phyloP scores from a whole-genome alignment of 768 basidiomycete genomes.

The Multifurca ochricompacta region DNA sequence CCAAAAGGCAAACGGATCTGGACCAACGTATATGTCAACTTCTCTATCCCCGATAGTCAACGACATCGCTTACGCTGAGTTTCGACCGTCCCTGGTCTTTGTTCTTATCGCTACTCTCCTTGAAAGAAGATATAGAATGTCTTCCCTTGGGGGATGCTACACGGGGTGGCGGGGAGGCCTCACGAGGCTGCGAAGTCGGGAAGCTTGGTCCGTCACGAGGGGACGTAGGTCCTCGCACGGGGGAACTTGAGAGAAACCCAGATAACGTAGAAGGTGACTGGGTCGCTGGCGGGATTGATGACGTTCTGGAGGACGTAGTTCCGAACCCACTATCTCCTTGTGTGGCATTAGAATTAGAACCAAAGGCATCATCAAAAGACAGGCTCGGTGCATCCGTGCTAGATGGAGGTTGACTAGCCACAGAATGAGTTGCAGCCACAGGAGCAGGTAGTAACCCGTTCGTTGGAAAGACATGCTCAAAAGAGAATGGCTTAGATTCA shows the following conservation, averaged over 20 bases:
- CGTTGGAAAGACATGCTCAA: constrained; percentile 6
- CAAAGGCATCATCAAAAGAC: constrained; percentile 45
- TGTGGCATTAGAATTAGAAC: constrained; percentile 20
- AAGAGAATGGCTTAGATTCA: constrained; percentile 16
- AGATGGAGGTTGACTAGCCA: constrained; percentile 6
- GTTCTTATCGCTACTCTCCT: constrained; percentile 43
- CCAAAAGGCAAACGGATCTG: constrained; percentile 77
- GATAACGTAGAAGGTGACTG: constrained; percentile 29
- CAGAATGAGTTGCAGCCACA: constrained; percentile 11
- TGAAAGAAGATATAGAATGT: constrained; percentile 47
- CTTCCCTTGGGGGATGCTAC: constrained; percentile 49
- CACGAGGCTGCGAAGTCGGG: constrained; percentile 26
- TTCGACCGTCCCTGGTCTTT: constrained; percentile 59
- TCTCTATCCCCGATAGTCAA: neutral
- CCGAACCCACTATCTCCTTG: constrained; percentile 30
- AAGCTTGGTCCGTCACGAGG: constrained; percentile 13
- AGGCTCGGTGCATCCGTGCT: constrained; percentile 13
- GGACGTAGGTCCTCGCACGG: constrained; percentile 28
- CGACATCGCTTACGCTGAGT: constrained; percentile 54
- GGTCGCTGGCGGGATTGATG: constrained; percentile 22
- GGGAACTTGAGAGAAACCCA: constrained; percentile 36
- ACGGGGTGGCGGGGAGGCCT: constrained; percentile 42
- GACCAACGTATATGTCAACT: constrained; percentile 14
- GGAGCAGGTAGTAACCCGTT: neutral
- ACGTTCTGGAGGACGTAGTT: constrained; percentile 30